Base-by-base conservation (phyloP, 108 stramenopile genomes). In the Discostella stelligeroides region DNA sequence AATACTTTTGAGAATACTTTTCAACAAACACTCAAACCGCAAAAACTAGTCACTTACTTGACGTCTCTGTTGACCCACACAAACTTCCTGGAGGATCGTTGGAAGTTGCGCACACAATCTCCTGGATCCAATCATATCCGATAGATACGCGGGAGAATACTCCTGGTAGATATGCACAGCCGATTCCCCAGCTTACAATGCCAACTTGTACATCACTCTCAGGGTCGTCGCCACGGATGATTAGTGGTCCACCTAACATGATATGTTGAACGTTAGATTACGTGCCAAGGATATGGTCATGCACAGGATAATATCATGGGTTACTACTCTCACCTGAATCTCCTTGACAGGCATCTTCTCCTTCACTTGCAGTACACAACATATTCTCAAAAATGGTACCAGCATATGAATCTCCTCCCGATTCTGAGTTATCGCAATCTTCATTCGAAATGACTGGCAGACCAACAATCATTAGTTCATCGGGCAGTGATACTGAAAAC, bases 91-190 rank as follows among this genome's bases (percentile, higher is more conserved):
- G 55, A 37, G 28, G 55, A 38, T 56, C 55, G n/a, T 13, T 38
- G 5, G 55, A 56, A 2, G 11, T 18, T 56, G 24, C 55, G 66
- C 84, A 85, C 15, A 85, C 71, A 5, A 54, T 54, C 15, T 25
- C 34, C 50, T 45, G 40, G 11, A 85, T 80, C 75, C 77, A 85
- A 53, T 80, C 79, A 29, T 68, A 76, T 18, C 43, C 34, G 0
- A 41, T 13, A 18, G 65, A 50, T 11, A 82, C 57, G 14, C 84
- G 49, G 4, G 79, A 49, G 45, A 63, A 79, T 0, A 85, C 85
- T n/a, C 85, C 85, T 13, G 85, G 85, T 37, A 72, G 79, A 60
- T 70, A 55, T 9, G 70, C 85, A 43, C 85, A 85, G 14, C 75
- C 69, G 20, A 75, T 69, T 0, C 85, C 85, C 83, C 85, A 86